Percentiles rank a stretch among this genome's conserved stretches.
Evolutionary conservation across 75 land plant species (phyloP).

Genomic region (Azolla pinnata): DNA sequence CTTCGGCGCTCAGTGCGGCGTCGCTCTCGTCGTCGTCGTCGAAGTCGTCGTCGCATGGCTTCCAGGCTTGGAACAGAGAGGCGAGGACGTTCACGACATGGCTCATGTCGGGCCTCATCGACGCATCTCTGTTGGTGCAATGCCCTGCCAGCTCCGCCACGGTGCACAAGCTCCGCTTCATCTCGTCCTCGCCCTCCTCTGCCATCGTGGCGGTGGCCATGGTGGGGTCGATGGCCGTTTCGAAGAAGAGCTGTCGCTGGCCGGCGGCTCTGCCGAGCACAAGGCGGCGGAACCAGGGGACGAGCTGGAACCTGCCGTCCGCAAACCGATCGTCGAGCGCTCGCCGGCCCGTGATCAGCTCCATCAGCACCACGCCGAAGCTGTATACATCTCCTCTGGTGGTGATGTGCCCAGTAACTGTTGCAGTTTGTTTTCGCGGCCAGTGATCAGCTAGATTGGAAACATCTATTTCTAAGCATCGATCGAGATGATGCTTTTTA

Average conservation of each 20-base stretch:
- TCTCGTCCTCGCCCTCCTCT: too few species aligned
- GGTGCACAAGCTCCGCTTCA: conserved; percentile 17
- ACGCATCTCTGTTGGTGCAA: conserved; percentile 51
- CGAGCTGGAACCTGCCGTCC: conserved; percentile 45
- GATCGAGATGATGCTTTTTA: too few species aligned
- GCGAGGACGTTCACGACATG: conserved; percentile 47
- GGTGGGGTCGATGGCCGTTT: neutral
- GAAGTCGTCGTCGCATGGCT: conserved; percentile 30
- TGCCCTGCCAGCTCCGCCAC: conserved; percentile 60
- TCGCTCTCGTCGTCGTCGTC: conserved; percentile 24
- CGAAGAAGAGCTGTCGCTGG: too few species aligned
- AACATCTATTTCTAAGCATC: too few species aligned
- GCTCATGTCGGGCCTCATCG: conserved; percentile 59
- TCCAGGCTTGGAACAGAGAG: conserved; percentile 51
- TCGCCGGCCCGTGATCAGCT: conserved; percentile 50
- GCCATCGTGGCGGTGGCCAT: conserved; percentile 28
- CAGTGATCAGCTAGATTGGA: neutral
- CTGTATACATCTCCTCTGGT: conserved; percentile 76
- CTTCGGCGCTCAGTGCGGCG: conserved; percentile 25
- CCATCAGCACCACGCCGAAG: conserved; percentile 77
- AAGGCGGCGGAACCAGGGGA: conserved; percentile 67
- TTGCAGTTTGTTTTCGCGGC: neutral
- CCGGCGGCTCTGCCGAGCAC: too few species aligned
- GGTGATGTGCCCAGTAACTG: conserved; percentile 73
- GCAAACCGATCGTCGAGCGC: conserved; percentile 50